Evolutionary conservation across 2,329 filamentous ascomycete species (phyloP).

Genomic region (Alternaria postmessia): DNA sequence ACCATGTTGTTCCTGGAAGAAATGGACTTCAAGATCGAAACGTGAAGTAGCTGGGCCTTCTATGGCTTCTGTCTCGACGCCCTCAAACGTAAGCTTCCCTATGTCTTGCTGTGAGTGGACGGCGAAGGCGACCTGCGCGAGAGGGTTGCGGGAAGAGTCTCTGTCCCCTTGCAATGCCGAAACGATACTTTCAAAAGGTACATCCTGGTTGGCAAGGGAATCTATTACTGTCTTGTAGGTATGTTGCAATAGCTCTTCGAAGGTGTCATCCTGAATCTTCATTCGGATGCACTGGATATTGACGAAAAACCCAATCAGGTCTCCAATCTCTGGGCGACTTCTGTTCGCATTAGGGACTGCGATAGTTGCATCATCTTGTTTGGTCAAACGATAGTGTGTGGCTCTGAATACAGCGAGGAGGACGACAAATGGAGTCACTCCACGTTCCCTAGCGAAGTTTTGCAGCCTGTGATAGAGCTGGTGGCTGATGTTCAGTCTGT

Average conservation of each 20-base stretch:
- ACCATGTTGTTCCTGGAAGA: not conserved
- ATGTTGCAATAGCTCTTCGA: constrained; percentile 9
- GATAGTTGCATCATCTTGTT: too few species aligned
- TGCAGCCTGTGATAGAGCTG: not conserved
- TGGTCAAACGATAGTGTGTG: constrained; percentile 14
- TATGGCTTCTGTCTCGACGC: not conserved
- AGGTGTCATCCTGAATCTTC: constrained; percentile 8
- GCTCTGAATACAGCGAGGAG: not conserved
- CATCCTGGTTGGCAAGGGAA: constrained; percentile 1
- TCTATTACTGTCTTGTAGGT: not conserved
- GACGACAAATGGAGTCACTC: too few species aligned
- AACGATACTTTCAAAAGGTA: constrained; percentile 8
- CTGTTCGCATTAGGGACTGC: constrained; percentile 11
- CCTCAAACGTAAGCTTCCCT: not conserved
- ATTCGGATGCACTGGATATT: constrained; percentile 18
- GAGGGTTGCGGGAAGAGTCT: constrained; percentile 3
- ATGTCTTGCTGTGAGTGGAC: constrained; percentile 3
- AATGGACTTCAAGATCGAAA: constrained; percentile 4
- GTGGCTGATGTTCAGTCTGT: not conserved
- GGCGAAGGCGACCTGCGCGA: not conserved
- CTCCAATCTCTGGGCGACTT: constrained; percentile 9
- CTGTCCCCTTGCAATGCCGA: not conserved
- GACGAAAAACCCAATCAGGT: constrained; percentile 23
- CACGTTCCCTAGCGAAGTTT: not conserved
- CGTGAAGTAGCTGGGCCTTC: not conserved